Base-by-base conservation (phyloP, 371 early-diverging fungal species). In the Vairimorpha necatrix region DNA sequence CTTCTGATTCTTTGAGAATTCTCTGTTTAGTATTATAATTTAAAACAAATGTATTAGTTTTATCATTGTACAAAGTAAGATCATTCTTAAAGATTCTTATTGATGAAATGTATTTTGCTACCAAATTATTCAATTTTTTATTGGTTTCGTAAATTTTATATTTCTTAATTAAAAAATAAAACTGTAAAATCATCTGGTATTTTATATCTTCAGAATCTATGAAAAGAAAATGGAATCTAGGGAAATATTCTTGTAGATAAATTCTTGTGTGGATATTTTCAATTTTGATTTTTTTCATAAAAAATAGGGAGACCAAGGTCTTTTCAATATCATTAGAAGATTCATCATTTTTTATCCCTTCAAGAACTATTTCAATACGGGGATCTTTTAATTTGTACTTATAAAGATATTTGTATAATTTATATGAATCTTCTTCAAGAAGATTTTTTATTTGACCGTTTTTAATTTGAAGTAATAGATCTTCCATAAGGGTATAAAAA, bases 211-310 rank as follows among this genome's bases (percentile, higher is more conserved):
- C 18, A 6, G 2, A 1, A 16, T 28, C 24, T 28, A 28, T 18
- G 24, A 56, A 13, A 9, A 56, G 26, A 56, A 16, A 20, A 26
- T 4, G 1, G 30, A 56, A 26, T 28, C 6, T 26, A 26, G 58
- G 58, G 30, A 56, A 56, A 28, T 28, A 56, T 56, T 56, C 58
- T 28, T 26, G 26, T 6, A 56, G 24, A 56, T 56, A 56, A 56
- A 56, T 56, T 22, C 24, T 28, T 13, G 24, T 24, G 2, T 22
- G 2, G 2, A 56, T 56, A 28, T 56, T 56, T 28, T 28, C 6
- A 7, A 56, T 20, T 26, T 2, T 26, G 7, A 56, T 28, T 26
- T 22, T 22, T 9, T 22, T 22, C 28, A 28, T 56, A 56, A 56
- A 56, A 56, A 56, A 56, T 28, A 56, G 30, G 6, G 24, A 56